A percentile compares a stretch with the other conserved stretches of the same genome.
Conservation (phyloP, 176 grass and related monocot species). For the Rhynchospora breviuscula region DNA sequence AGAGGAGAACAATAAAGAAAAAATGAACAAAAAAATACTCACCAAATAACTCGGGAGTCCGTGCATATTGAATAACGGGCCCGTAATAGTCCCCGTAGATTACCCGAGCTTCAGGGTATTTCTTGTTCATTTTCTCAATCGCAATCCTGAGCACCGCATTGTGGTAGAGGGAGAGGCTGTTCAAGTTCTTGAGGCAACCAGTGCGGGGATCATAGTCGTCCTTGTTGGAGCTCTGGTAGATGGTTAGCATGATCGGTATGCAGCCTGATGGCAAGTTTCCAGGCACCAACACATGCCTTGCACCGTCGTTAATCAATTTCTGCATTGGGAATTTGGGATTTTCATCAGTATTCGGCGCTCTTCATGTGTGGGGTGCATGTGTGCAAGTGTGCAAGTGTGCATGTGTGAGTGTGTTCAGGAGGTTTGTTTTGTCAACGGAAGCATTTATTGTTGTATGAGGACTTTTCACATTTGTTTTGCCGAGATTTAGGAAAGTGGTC, state of each 20-base stretch:
- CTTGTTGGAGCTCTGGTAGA: background rate
- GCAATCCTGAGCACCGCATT: conserved; percentile 31
- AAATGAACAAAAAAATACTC: background rate
- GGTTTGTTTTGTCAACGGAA: conserved; percentile 11
- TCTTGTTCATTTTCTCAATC: background rate
- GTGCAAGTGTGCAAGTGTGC: background rate
- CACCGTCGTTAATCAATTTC: conserved; percentile 53
- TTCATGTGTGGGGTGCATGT: background rate
- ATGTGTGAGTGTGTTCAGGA: background rate
- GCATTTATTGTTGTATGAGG: conserved; percentile 5
- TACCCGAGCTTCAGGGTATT: conserved; percentile 17
- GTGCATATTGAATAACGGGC: conserved; percentile 33
- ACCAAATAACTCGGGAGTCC: conserved; percentile 28
- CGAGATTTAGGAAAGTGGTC: background rate
- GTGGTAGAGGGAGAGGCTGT: conserved; percentile 34
- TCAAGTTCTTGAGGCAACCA: conserved; percentile 46
- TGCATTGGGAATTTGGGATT: background rate
- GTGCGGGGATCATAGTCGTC: conserved; percentile 28
- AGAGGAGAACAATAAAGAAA: background rate
- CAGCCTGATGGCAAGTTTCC: conserved; percentile 43
- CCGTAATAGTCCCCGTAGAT: conserved; percentile 43
- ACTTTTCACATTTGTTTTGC: background rate
- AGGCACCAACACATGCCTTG: conserved; percentile 31
- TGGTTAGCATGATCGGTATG: conserved; percentile 27
- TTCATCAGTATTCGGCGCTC: background rate